Conservation (phyloP, 106 monocot species). For the Dioscorea zingiberensis region DNA sequence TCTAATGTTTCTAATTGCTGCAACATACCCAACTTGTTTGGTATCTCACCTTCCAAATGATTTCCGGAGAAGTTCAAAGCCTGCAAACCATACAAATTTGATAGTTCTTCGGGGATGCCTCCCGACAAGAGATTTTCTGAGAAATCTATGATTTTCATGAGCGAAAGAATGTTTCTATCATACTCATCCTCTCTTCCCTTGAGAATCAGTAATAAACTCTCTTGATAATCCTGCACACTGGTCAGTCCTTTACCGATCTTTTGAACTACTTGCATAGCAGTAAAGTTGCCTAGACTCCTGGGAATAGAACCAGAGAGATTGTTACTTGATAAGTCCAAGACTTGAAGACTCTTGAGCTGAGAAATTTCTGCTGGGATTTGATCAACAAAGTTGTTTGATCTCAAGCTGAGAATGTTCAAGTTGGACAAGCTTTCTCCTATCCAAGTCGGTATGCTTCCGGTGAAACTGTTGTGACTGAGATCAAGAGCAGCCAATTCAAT, state of each 20-base stretch:
- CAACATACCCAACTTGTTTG: conserved; percentile 4
- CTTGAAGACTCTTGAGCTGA: not conserved
- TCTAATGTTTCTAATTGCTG: conserved; percentile 15
- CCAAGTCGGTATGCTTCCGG: not conserved
- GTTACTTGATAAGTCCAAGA: not conserved
- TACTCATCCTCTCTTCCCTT: no score
- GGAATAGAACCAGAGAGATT: not conserved
- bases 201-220: no score
- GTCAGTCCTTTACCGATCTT: not conserved
- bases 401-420: not conserved
- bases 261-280: not conserved
- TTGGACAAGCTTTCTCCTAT: not conserved
- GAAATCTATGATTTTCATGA: conserved; percentile 4
- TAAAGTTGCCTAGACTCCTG: not conserved
- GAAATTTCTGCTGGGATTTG: not conserved
- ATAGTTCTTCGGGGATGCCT: conserved; percentile 11
- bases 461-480: not conserved
- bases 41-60: conserved; percentile 17
- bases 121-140: conserved; percentile 10
- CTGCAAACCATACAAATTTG: conserved; percentile 1
- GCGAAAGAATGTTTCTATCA: no score
- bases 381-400: not conserved
- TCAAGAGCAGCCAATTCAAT: not conserved
- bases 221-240: not conserved
- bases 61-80: conserved; percentile 26